Base-by-base conservation (phyloP, 495 filamentous ascomycete genomes). In the Daldinia loculata region DNA sequence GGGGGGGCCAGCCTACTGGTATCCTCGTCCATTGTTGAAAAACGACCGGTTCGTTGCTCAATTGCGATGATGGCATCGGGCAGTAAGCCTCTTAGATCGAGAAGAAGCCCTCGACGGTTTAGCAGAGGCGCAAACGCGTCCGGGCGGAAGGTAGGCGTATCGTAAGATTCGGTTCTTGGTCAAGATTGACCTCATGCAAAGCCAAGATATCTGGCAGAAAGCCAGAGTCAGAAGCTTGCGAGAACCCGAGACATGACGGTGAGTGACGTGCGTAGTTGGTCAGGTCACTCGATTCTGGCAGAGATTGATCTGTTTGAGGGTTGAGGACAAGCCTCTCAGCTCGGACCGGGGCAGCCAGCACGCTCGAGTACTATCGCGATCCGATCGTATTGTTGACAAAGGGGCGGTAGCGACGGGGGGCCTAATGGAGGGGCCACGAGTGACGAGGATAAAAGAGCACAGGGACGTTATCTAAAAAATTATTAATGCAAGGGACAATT, bases 221-320 rank as follows among this genome's bases (percentile, higher is more conserved):
- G 82, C 82, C 83, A 83, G 80, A 81, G 78, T 82, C 82, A 85
- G 76, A 81, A 78, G 70, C 69, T 70, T 67, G 80, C 79, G 75
- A 74, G 71, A 77, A 76, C 74, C 80, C 76, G 81, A 84, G 82
- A 84, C 83, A 85, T 84, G 82, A 78, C 76, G 74, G 75, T 74
- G 66, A 70, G 75, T 72, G 80, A 77, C 72, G 76, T 78, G 77
- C 72, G 67, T 77, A 74, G 74, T 71, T 74, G 75, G 67, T 74
- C 72, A 66, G 52, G 70, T 58, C 58, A 63, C 70, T 53, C 66
- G 32, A 56, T 51, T 22, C 34, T 19, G 8, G 53, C 3, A 36
- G 53, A 29, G 27, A 0, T 56, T 19, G 29, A 57, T 26, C 15
- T 6, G 58, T 29, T 61, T 34, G 41, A 62, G 38, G 39, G 52